phyloP scores from a whole-genome alignment of 2,329 filamentous ascomycete species.

The Byssoonygena ceratinophila region DNA sequence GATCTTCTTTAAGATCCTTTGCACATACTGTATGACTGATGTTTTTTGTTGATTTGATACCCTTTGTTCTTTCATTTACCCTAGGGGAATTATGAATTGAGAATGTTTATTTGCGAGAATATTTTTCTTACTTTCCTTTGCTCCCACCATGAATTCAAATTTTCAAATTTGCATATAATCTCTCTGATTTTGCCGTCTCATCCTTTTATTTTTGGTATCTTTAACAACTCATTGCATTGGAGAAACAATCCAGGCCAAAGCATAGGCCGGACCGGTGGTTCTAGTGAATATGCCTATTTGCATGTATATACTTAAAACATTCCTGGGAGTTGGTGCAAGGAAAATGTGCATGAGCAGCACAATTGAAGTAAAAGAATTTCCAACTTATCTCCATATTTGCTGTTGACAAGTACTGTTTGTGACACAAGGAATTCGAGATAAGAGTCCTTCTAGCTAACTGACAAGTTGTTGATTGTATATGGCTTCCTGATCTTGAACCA shows the following conservation, averaged over 20 bases:
- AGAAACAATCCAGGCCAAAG: neutral
- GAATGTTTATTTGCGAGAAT: neutral
- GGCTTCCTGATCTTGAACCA: too few species aligned
- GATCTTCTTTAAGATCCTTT: neutral
- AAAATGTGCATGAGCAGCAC: neutral
- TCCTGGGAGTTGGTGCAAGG: neutral
- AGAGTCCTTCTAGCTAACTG: too few species aligned
- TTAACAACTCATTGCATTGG: neutral
- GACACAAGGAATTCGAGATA: too few species aligned
- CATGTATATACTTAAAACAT: neutral
- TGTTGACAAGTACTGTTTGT: too few species aligned
- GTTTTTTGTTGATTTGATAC: neutral
- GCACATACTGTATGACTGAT: neutral
- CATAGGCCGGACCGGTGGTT: neutral
- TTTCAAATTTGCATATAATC: too few species aligned
- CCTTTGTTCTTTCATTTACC: neutral
- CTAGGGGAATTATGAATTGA: neutral
- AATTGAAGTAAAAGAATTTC: neutral
- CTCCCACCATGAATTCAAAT: too few species aligned
- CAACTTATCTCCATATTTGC: too few species aligned
- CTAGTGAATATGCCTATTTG: neutral
- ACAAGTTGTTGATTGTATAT: too few species aligned
- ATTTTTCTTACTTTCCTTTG: too few species aligned
- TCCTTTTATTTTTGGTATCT: neutral
- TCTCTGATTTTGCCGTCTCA: too few species aligned